These are phyloP conservation scores for Ceratopteris richardii DNA, from an alignment of 75 land plant species.

Conservation along the genomic window DNA sequence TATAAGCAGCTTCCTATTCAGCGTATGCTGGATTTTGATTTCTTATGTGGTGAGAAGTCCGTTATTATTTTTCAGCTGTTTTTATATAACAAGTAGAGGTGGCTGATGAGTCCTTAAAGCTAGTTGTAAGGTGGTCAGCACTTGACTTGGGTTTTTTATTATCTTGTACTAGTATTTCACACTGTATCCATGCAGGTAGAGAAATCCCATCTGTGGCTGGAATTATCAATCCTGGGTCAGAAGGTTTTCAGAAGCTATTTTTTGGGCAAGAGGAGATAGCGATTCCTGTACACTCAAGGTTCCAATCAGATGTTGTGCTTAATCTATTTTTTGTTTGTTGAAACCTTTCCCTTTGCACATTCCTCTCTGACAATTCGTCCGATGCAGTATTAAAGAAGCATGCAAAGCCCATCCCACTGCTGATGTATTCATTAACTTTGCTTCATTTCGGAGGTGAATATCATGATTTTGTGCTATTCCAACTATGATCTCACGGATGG, in stretches of 20 bases:
- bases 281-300: slow-evolving; percentile 85
- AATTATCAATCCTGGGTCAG: slow-evolving; percentile 87
- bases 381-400: slow-evolving; percentile 72
- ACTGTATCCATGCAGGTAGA: slow-evolving; percentile 41
- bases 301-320: too few species aligned
- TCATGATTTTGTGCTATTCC: too few species aligned
- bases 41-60: slow-evolving; percentile 65
- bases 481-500: too few species aligned
- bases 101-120: too few species aligned
- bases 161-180: too few species aligned
- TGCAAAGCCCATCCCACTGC: slow-evolving; percentile 91
- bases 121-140: too few species aligned
- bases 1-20: slow-evolving; percentile 96
- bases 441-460: slow-evolving; percentile 84
- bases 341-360: too few species aligned
- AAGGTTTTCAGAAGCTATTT: slow-evolving; percentile 95
- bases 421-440: slow-evolving; percentile 98
- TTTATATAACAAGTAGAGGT: too few species aligned
- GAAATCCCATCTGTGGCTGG: slow-evolving; percentile 97
- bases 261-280: slow-evolving; percentile 99
- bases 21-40: slow-evolving; percentile 96
- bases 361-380: too few species aligned
- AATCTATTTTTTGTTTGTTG: too few species aligned
- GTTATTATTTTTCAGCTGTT: too few species aligned
- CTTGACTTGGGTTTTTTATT: too few species aligned